phyloP scores from a whole-genome alignment of 345 rosid species.

The Arabis hirsuta region DNA sequence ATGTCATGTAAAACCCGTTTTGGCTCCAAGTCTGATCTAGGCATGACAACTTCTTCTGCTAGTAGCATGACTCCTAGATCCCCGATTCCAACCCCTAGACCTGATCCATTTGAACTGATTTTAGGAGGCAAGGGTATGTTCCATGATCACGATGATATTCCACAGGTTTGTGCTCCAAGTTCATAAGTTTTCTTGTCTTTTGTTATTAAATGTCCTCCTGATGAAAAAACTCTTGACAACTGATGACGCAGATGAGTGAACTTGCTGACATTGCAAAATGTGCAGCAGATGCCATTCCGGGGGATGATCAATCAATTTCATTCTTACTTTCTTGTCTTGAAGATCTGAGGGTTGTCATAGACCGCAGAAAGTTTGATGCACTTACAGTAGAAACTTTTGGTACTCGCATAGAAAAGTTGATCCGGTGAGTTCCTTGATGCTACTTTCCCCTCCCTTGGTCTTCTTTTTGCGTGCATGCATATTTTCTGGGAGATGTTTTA shows the following conservation, averaged over 20 bases:
- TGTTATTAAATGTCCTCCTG: background rate
- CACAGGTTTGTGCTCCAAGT: conserved; percentile 64
- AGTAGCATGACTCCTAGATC: conserved; percentile 99
- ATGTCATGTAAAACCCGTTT: conserved; percentile 97
- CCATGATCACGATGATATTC: conserved; percentile 81
- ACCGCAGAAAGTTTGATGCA: conserved; percentile 91
- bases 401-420: conserved; percentile 88
- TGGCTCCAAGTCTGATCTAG: conserved; percentile 96
- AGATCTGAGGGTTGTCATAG: conserved; percentile 78
- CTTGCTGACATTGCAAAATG: conserved; percentile 98
- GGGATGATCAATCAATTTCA: conserved; percentile 72
- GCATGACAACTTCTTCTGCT: conserved; percentile 97
- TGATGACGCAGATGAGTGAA: conserved; percentile 78
- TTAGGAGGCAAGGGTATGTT: conserved; percentile 83
- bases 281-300: conserved; percentile 78
- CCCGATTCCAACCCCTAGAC: conserved; percentile 90
- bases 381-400: conserved; percentile 98
- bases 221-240: conserved; percentile 36
- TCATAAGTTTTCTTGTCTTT: conserved; percentile 22
- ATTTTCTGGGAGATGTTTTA: conserved; percentile 22
- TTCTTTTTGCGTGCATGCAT: background rate
- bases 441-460: background rate
- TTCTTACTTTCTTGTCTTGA: conserved; percentile 82
- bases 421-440: conserved; percentile 57
- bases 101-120: conserved; percentile 83